A percentile compares a stretch with the other conserved stretches of the same genome.
These are phyloP conservation scores for Leishmania tarentolae DNA, from an alignment of 208 protist genomes.

Conservation along the genomic window DNA sequence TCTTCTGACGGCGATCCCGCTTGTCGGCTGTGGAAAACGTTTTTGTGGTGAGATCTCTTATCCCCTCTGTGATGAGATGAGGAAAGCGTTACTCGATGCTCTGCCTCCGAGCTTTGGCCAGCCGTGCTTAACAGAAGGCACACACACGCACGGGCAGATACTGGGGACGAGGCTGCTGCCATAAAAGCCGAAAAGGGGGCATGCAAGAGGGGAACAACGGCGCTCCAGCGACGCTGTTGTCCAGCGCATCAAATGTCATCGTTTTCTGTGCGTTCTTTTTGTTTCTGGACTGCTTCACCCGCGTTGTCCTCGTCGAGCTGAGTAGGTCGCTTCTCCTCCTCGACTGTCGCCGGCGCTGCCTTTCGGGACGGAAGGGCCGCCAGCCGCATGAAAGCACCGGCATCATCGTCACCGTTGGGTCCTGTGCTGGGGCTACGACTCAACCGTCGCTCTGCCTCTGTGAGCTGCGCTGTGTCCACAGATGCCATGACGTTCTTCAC, in stretches of 20 bases:
- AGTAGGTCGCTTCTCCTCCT: neutral
- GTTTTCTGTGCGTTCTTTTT: neutral
- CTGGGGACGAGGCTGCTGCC: neutral
- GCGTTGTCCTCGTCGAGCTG: neutral
- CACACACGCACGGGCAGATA: neutral
- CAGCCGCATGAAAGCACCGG: constrained; percentile 40
- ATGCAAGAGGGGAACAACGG: neutral
- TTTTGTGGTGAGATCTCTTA: neutral
- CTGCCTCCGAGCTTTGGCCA: neutral
- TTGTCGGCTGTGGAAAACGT: neutral
- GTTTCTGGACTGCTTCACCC: neutral
- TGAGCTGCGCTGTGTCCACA: constrained; percentile 47
- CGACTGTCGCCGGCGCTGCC: neutral
- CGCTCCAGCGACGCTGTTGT: neutral
- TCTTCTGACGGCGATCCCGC: neutral
- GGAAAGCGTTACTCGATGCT: neutral
- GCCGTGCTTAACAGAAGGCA: neutral
- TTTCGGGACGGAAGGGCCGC: constrained; percentile 16
- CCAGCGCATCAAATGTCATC: neutral
- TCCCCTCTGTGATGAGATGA: neutral
- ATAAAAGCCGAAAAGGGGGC: neutral
- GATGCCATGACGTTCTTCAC: constrained; percentile 36
- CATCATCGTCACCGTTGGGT: constrained; percentile 5
- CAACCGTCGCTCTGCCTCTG: constrained; percentile 47
- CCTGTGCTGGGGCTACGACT: neutral